Evolutionary conservation across 495 filamentous ascomycete genomes (phyloP), one percentile per base, ranked within the genome.

Genomic region (Podospora didyma): DNA sequence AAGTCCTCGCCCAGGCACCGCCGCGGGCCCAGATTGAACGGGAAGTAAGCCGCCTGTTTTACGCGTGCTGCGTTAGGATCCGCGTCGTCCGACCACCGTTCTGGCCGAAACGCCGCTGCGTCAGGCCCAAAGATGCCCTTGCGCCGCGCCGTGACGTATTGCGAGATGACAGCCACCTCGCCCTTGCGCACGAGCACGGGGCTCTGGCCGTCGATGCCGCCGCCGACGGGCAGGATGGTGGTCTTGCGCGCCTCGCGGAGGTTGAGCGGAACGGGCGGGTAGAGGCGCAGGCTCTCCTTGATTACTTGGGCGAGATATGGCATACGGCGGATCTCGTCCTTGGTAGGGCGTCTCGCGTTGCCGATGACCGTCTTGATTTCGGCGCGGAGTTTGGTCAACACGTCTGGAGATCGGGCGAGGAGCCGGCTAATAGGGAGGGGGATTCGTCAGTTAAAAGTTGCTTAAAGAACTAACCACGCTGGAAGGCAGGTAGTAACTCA

Each of bases 221-320:
- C 76, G 26, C 66, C 62, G 37, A 79, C 68, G 3, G 49, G 39
- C 2, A 77, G 60, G 26, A 74, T 74, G 5, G 20, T 48, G 20
- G 19, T 24, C 12, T 11, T 62, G 34, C 14, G 80, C 78, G 42
- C 83, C 0, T 79, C 65, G 9, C 89, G 89, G 20, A 93, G 9
- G 85, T 61, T 86, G 73, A 11, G 90, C 86, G 3, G 89, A 87
- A 1, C 89, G 11, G 91, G 93, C 54, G 82, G 83, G 79, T 95
- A 90, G 67, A 90, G 88, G 51, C 91, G 89, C 70, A 96, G 82
- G 17, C 87, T 90, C 70, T 96, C 91, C 67, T 85, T 86, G 69
- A 95, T 90, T 39, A 92, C 85, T 58, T 75, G 81, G 61, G 87
- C 77, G 24, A 95, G 80, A 69, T 92, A 92, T 16, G 80, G 79